A percentile compares a stretch with the other conserved stretches of the same genome.
Evolutionary conservation across 1,284 basidiomycete genomes (phyloP).

Genomic region (Fomitiporia mediterranea): DNA sequence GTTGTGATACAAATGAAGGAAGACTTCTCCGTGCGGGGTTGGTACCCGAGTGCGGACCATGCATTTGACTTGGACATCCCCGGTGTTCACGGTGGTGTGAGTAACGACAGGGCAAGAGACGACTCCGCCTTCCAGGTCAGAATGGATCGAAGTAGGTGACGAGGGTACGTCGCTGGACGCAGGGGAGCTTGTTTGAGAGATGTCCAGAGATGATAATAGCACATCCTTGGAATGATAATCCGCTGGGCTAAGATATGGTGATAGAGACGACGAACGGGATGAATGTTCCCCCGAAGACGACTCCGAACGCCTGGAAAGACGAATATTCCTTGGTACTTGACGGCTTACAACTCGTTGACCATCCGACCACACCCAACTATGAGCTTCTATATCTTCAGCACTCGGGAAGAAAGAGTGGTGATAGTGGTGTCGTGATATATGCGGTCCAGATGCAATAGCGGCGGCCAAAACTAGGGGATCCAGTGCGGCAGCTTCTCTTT

Average conservation of each 20-base stretch:
- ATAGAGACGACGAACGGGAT: slow-evolving; percentile 28
- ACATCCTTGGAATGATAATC: slow-evolving; percentile 17
- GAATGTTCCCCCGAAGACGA: slow-evolving; percentile 24
- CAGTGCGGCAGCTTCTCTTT: slow-evolving; percentile 56
- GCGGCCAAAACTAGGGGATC: slow-evolving; percentile 72
- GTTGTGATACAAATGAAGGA: slow-evolving; percentile 94
- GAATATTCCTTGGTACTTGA: slow-evolving; percentile 64
- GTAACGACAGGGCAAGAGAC: slow-evolving; percentile 15
- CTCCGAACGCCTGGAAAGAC: slow-evolving; percentile 33
- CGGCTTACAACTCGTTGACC: slow-evolving; percentile 48
- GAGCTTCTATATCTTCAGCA: slow-evolving; percentile 47
- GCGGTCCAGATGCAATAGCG: slow-evolving; percentile 62
- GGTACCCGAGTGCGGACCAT: slow-evolving; percentile 97
- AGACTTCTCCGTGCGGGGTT: slow-evolving; percentile 91
- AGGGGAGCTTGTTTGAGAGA: slow-evolving; percentile 3
- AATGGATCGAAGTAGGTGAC: not conserved
- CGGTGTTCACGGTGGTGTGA: slow-evolving; percentile 8
- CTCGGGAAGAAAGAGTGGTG: slow-evolving; percentile 66
- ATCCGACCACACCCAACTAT: slow-evolving; percentile 56
- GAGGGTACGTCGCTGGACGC: slow-evolving; percentile 30
- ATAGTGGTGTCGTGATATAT: slow-evolving; percentile 74
- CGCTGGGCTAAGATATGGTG: slow-evolving; percentile 34
- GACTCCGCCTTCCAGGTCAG: slow-evolving; percentile 7
- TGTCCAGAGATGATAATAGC: not conserved
- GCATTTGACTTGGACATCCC: slow-evolving; percentile 69